These are phyloP conservation scores for Botrytis hyacinthi DNA, from an alignment of 2,329 filamentous ascomycete genomes.

Conservation along the genomic window DNA sequence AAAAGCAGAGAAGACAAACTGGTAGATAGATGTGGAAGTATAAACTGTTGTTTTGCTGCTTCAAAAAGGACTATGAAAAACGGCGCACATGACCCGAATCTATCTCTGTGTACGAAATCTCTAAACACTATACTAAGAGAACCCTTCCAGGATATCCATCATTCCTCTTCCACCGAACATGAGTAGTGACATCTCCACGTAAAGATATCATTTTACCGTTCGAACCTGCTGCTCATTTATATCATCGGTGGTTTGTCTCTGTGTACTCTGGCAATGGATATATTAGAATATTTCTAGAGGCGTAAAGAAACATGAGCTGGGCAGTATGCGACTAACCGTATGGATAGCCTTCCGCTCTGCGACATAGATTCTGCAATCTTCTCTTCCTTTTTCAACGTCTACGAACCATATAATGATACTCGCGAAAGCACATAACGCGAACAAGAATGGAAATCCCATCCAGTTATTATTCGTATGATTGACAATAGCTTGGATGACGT, in stretches of 20 bases:
- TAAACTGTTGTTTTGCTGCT: not conserved
- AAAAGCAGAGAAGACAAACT: not conserved
- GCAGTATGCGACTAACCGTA: not conserved
- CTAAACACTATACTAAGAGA: not conserved
- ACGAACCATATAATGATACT: conserved; percentile 44
- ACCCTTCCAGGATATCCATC: not conserved
- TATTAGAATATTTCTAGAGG: not conserved
- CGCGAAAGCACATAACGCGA: conserved; percentile 41
- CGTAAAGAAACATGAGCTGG: not conserved
- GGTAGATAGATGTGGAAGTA: not conserved
- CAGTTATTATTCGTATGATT: conserved; percentile 44
- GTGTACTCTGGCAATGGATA: not conserved
- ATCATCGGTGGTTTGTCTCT: not conserved
- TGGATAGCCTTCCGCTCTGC: conserved; percentile 38
- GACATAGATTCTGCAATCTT: conserved; percentile 41
- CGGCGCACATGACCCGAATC: not conserved
- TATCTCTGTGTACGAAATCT: not conserved
- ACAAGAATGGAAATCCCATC: conserved; percentile 46
- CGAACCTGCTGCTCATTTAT: not conserved
- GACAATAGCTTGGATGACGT: conserved; percentile 46
- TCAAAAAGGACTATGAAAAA: not conserved
- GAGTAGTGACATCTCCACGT: not conserved
- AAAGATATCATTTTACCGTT: not conserved
- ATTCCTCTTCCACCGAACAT: not conserved
- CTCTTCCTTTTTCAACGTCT: conserved; percentile 43